Base-by-base conservation (phyloP, 176 grass and related monocot species). In the Triticum timopheevii region DNA sequence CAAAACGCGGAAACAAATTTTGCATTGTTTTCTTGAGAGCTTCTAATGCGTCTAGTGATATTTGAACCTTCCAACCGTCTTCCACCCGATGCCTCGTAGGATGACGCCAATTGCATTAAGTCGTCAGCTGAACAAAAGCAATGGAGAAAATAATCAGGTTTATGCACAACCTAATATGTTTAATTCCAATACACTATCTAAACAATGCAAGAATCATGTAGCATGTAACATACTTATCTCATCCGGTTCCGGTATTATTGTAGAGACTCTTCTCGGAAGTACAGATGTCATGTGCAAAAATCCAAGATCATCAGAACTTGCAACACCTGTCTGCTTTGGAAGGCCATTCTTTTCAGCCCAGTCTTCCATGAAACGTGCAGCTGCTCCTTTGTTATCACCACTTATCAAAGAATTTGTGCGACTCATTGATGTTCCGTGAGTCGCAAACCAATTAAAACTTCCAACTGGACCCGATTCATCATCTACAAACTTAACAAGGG, bases 371-470 rank as follows among this genome's bases (percentile, higher is more conserved):
- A 99, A 99, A 54, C 90, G 92, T 86, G 97, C 94, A 83, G 97
- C 97, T 49, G 92, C 90, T 79, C 97, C 94, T 85, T 99, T 99
- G 82, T 99, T 99, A 87, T 99, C 97, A 82, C 97, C 97, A 40
- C 97, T 99, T 81, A 96, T 94, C 68, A 96, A 92, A 33, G 92
- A 91, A 88, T 99, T 99, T 59, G 94, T 93, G 50, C 97, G 90
- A 84, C 97, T 96, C 97, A 96, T 99, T 40, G 97, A 99, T 42
- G 97, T 99, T 69, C 94, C 97, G 64, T 99, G 97, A 69, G 97
- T 99, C 78, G 97, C 94, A 84, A 96, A 99, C 97, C 94, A 99
- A 78, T 94, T 96, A 78, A 99, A 99, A 88, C 92, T 99, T 63
- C 97, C 97, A 87, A 96, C 40, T 30, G 92, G 87, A 50, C 97